A percentile compares a stretch with the other conserved stretches of the same genome.
Conservation (phyloP, 345 rosid genomes). For the Brassica nigra region DNA sequence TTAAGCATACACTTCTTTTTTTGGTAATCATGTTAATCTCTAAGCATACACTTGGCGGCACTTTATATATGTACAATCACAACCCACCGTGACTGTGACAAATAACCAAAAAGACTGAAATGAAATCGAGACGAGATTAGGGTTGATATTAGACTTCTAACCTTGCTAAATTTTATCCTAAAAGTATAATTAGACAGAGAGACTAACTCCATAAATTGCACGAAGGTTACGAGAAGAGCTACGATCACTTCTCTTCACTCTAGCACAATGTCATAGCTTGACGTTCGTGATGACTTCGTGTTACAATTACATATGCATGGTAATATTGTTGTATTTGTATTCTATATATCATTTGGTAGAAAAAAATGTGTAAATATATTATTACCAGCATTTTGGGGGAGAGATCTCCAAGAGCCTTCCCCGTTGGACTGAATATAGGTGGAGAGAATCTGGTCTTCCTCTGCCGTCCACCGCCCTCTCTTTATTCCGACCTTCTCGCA, state of each 20-base stretch:
- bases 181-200: neutral
- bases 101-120: neutral
- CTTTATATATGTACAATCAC: slow-evolving; percentile 1
- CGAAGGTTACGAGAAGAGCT: slow-evolving; percentile 8
- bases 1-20: neutral
- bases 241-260: neutral
- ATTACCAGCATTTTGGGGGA: slow-evolving; percentile 44
- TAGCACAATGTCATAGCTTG: neutral
- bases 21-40: too few species aligned
- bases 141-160: neutral
- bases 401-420: slow-evolving; percentile 48
- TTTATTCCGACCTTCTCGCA: slow-evolving; percentile 43
- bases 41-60: slow-evolving; percentile 10
- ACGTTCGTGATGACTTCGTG: neutral
- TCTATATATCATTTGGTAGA: neutral
- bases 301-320: neutral
- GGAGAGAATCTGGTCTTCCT: slow-evolving; percentile 41
- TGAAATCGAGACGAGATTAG: neutral
- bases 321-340: neutral
- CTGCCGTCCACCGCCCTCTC: slow-evolving; percentile 45
- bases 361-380: neutral
- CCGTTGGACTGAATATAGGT: slow-evolving; percentile 41
- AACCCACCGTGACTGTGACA: slow-evolving; percentile 9
- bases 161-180: neutral
- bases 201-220: neutral